Base-by-base conservation (phyloP, 352 stramenopile species). In the Phytophthora chlamydospora region DNA sequence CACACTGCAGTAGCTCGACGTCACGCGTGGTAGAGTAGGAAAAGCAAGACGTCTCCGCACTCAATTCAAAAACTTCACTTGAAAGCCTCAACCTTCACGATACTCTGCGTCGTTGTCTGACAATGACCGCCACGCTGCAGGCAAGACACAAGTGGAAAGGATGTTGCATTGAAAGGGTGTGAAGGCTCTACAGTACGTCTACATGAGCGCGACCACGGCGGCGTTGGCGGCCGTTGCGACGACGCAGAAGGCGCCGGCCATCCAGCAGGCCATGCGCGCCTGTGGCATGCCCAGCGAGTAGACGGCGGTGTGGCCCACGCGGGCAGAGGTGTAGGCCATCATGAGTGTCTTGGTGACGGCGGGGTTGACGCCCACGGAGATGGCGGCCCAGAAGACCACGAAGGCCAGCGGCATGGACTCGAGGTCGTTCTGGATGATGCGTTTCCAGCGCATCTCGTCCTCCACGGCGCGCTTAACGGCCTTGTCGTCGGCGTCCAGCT, bases 351-450 rank as follows among this genome's bases (percentile, higher is more conserved):
- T 68, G n/a, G 54, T 79, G 36, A 78, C 54, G 12, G 1, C 9
- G 7, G 78, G 54, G 17, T 70, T 76, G 57, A 71, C 69, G 4
- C 68, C 68, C 10, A 77, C 75, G 0, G 63, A 29, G 32, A 87
- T 78, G 7, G 69, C 69, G 4, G 41, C 62, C 41, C 54, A 70
- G 54, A 84, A 86, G 39, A 86, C 72, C 10, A 78, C 54, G 36
- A 86, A 66, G 10, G 71, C 77, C 7, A 89, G 51, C 14, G 76
- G 78, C 40, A 88, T 76, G 29, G 77, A 84, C 60, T 88, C 78
- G 31, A 85, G 51, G 41, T 88, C 78, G 66, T 88, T 88, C 34
- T 72, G 62, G 42, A 83, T 65, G 43, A 88, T 86, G 24, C 74
- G 68, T 24, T 79, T 77, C 75, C 78, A 88, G n/a, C 78, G 78